Evolutionary conservation across 148 eudicot species (phyloP).

Genomic region (Tetragonia tetragonoides): DNA sequence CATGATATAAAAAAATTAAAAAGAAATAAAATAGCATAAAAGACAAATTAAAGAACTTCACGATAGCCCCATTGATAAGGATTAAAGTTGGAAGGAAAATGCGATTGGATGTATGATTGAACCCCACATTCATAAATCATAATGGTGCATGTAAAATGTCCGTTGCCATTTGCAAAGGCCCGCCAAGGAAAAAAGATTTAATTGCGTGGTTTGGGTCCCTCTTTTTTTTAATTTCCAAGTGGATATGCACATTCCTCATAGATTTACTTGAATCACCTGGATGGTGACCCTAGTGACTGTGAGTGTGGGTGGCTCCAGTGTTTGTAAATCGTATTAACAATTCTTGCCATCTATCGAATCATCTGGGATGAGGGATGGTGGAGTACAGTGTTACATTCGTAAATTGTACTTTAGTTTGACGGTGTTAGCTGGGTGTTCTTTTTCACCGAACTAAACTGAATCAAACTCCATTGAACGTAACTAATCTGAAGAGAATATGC

Average conservation of each 20-base stretch:
- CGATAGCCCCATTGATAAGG: not conserved
- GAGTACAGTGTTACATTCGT: too few relatives aligned
- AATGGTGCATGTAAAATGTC: conserved; percentile 45
- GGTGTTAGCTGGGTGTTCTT: too few relatives aligned
- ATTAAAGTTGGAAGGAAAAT: conserved; percentile 20
- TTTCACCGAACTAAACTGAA: too few relatives aligned
- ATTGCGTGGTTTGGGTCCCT: not conserved
- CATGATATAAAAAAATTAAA: too few relatives aligned
- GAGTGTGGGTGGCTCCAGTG: not conserved
- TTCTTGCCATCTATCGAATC: too few relatives aligned
- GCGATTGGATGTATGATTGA: conserved; percentile 37
- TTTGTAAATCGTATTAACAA: too few relatives aligned
- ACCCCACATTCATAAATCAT: conserved; percentile 42
- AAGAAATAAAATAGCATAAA: not conserved
- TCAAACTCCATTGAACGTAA: too few relatives aligned
- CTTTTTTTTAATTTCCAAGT: conserved; percentile 18
- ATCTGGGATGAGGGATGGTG: too few relatives aligned
- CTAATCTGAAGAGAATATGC: too few relatives aligned
- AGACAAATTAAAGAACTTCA: not conserved
- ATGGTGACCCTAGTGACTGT: conserved; percentile 31
- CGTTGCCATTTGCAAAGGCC: conserved; percentile 16
- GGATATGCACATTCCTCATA: conserved; percentile 27
- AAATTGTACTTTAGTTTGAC: too few relatives aligned
- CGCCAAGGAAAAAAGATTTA: conserved; percentile 4
- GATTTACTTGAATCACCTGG: conserved; percentile 53